Evolutionary conservation across 2,329 filamentous ascomycete species (phyloP), one percentile per base, ranked within the genome.

Genomic region (Ceratocystis variospora): DNA sequence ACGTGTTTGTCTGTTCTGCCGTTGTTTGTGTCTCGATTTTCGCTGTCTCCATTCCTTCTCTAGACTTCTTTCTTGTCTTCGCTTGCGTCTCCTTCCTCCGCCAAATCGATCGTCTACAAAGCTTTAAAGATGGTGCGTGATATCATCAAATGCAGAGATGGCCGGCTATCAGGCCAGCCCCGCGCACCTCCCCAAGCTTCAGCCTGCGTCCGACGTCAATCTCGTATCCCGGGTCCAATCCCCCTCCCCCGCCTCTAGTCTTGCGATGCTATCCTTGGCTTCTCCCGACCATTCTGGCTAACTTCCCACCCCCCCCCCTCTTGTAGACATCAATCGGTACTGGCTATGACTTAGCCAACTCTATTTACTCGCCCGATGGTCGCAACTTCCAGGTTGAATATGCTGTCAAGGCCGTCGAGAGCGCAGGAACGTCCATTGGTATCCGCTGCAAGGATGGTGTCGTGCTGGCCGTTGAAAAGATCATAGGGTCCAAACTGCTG

Each of bases 311-410:
- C 50, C 31, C 46, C 7, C 57, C 28, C 22, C 37, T 61, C 50
- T 15, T 44, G 46, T 72, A 99, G 94, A 99, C 94, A 74, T 99
- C 94, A 75, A 99, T 99, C 88, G 94, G 94, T 76, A 99, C 94
- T 74, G 94, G 94, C 75, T 99, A 99, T 81, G 94, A 99, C 85
- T 88, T 99, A 73, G 90, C 90, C 76, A 99, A 99, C 84, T 97
- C 94, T 74, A 95, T 97, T 81, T 99, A 97, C 83, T 97, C 94
- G 62, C 94, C 94, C 71, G 94, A 99, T 80, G 94, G 94, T 75
- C 89, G 94, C 73, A 99, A 99, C 78, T 99, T 99, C 78, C 94
- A 99, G 79, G 90, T 95, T 77, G 94, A 99, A 83, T 99, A 99
- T 77, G 94, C 94, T 71, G 88, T 95, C 72, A 99, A 99, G 82